Percentiles rank a stretch among this genome's conserved stretches.
phyloP scores from a whole-genome alignment of 129 eudicot species.

The Pittosporum tobira region DNA sequence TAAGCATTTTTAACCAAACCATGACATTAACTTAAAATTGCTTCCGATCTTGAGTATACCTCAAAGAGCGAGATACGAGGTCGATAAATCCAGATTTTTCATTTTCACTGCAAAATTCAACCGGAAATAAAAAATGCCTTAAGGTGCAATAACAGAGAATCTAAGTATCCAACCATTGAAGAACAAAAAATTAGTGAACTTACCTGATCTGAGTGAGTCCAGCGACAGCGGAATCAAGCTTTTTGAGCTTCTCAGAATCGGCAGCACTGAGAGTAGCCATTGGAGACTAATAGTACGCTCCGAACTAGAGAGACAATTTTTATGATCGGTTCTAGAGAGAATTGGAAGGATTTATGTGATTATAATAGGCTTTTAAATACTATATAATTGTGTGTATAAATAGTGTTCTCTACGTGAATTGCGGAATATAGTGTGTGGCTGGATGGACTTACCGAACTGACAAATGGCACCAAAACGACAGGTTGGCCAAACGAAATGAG shows the following conservation, averaged over 20 bases:
- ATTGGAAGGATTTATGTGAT: not conserved
- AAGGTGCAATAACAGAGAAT: not conserved
- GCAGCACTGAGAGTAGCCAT: slow-evolving; percentile 44
- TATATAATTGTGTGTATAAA: too few species aligned
- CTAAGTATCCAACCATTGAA: too few species aligned
- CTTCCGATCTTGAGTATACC: slow-evolving; percentile 28
- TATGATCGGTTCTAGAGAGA: slow-evolving; percentile 14
- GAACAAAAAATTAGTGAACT: not conserved
- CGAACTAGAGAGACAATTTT: slow-evolving; percentile 14
- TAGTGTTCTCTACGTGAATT: too few species aligned
- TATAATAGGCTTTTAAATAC: too few species aligned
- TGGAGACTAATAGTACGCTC: slow-evolving; percentile 5
- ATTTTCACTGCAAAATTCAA: slow-evolving; percentile 57
- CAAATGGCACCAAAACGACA: slow-evolving; percentile 19
- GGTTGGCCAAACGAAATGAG: too few species aligned
- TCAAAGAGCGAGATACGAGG: slow-evolving; percentile 89
- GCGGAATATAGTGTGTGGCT: not conserved
- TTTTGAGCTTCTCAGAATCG: slow-evolving; percentile 68
- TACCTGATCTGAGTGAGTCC: slow-evolving; percentile 78
- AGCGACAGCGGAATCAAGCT: slow-evolving; percentile 65
- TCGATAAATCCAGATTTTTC: slow-evolving; percentile 98
- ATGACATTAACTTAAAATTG: too few species aligned
- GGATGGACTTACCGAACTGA: slow-evolving; percentile 13
- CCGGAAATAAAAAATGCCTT: slow-evolving; percentile 12
- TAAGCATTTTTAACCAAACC: too few species aligned